Base-by-base conservation (phyloP, 306 rosid species). In the Alnus glutinosa region DNA sequence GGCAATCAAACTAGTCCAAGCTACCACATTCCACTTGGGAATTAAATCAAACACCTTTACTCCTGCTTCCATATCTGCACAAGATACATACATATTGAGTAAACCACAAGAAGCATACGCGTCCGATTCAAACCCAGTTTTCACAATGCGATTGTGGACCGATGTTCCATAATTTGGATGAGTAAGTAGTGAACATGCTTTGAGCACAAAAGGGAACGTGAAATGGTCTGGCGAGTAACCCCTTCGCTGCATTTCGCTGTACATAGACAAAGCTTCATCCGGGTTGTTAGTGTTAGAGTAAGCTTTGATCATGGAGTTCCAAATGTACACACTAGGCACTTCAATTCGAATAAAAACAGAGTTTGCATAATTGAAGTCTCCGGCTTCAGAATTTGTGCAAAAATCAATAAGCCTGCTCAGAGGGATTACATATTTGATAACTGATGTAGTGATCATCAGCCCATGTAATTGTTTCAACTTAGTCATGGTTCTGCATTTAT, bases 1-100 rank as follows among this genome's bases (percentile, higher is more conserved):
- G 15, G 89, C 78, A 92, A 94, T 86, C 86, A 94, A 86, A 81
- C 89, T 84, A 77, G 91, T 86, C 96, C 97, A 90, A 77, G 96
- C 98, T 64, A 90, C 96, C 74, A 92, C 90, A 83, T 88, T 90
- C 87, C 87, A 76, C 83, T 90, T 86, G 1, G 94, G 90, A 77
- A 89, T 88, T 49, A 14, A 54, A 73, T 90, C 91, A 80, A 92
- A 94, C 89, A 92, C 86, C 79, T 94, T 85, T 44, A 85, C 34
- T 73, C 81, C 87, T 32, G 79, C 77, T 28, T 52, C 82, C 81
- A 87, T 79, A 48, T 82, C 85, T 44, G 64, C 85, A 36, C 81
- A 82, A 34, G 87, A 85, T 67, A 79, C 84, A 67, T 90, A 90
- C 97, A 89, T 86, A 16, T 88, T 82, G 15, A 91, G 89, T 37